Percentiles rank a stretch among this genome's conserved stretches.
Conservation (phyloP, 345 rosid species). For the Sonneratia caseolaris region DNA sequence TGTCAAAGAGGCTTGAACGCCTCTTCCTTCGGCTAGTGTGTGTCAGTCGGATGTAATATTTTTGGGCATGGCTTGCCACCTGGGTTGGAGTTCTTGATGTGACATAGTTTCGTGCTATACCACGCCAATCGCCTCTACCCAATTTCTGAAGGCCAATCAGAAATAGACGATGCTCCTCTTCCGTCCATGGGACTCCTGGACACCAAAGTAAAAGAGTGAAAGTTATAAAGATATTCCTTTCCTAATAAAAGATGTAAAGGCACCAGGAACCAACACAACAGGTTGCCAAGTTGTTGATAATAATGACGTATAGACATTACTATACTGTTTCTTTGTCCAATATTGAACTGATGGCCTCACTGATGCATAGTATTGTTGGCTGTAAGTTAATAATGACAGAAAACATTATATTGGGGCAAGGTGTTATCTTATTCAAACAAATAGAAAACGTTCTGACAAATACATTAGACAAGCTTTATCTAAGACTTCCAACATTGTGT, state of each 20-base stretch:
- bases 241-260: not conserved
- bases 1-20: conserved; percentile 95
- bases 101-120: conserved; percentile 78
- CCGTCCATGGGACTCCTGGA: conserved; percentile 91
- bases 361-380: not conserved
- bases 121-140: conserved; percentile 99
- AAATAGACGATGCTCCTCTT: conserved; percentile 86
- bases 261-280: not conserved
- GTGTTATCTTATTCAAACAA: not conserved
- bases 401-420: not conserved
- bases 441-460: not conserved
- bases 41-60: conserved; percentile 77
- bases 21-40: conserved; percentile 71
- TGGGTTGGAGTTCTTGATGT: conserved; percentile 86
- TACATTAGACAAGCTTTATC: not conserved
- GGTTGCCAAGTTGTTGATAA: not conserved
- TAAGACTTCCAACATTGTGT: not conserved
- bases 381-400: not conserved
- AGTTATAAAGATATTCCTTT: not conserved
- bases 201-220: not conserved
- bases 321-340: not conserved
- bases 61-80: conserved; percentile 99
- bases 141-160: conserved; percentile 82
- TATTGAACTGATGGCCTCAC: not conserved
- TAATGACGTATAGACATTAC: not conserved